Evolutionary conservation across 768 basidiomycete species (phyloP), one percentile per base, ranked within the genome.

Genomic region (Leccinum truebloodii): DNA sequence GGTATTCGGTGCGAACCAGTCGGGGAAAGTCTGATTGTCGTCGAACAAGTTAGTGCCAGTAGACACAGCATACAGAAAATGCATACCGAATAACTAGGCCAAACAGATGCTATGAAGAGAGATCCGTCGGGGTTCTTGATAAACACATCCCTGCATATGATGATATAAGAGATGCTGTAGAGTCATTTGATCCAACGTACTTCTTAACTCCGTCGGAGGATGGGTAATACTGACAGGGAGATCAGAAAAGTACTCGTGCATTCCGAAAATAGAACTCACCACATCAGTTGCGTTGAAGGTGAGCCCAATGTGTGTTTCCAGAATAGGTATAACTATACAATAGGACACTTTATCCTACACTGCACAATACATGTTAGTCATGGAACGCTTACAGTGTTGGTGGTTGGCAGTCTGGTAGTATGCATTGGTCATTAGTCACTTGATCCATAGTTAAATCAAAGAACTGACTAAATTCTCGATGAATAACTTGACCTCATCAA

Each of bases 1-100:
- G 1, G 84, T 80, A 37, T 83, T 81, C 16, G 78, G 68, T 14
- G 78, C 76, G 60, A 86, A 86, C 84, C 83, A 87, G 64, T 87
- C 86, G 0, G 85, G 84, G 69, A 84, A 87, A 32, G 79, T 81
- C 83, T 81, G 39, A 49, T 16, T 14, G n/a, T 12, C 32, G 20
- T 22, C 3, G 44, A 39, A 28, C 2, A 46, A 46, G 8, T 62
- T 20, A 37, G 52, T 37, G 18, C 10, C 6, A 39, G 13, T 3
- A 14, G n/a, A 50, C 5, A 13, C n/a, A 20, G 18, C 8, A 7
- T 14, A 14, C 16, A 51, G 7, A 4, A 32, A 35, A 68, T 79
- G 18, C 37, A 85, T 88, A 85, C 88, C 7, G 87, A 86, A 72
- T 83, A 87, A 24, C 90, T 88, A 16, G 90, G 89, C 89, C 88